These are phyloP conservation scores for Trametes elegans DNA, from an alignment of 768 basidiomycete species.

Conservation along the genomic window DNA sequence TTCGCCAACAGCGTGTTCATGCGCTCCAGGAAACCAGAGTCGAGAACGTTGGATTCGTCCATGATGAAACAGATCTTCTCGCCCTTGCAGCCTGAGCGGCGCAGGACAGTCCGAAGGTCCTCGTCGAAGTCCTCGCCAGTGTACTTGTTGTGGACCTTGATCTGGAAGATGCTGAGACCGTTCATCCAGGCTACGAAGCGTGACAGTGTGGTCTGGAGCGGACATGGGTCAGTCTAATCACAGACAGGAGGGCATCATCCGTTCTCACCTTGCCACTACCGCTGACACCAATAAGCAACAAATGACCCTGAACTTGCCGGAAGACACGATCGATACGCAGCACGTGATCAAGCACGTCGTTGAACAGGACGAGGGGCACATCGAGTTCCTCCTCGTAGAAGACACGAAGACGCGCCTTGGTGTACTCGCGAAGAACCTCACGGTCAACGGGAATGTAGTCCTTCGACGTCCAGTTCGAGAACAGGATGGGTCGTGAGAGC, in stretches of 20 bases:
- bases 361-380: slow-evolving; percentile 96
- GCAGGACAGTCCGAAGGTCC: slow-evolving; percentile 91
- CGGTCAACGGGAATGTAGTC: slow-evolving; percentile 95
- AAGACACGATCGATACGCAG: slow-evolving; percentile 98
- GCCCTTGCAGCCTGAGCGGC: slow-evolving; percentile 95
- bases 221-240: slow-evolving; percentile 19
- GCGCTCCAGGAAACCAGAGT: slow-evolving; percentile 98
- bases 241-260: no score
- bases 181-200: slow-evolving; percentile 99
- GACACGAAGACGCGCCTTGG: slow-evolving; percentile 93
- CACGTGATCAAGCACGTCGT: slow-evolving; percentile 97
- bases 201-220: slow-evolving; percentile 84
- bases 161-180: slow-evolving; percentile 97
- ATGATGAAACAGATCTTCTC: slow-evolving; percentile 99
- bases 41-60: slow-evolving; percentile 99
- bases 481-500: slow-evolving; percentile 84
- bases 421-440: slow-evolving; percentile 90
- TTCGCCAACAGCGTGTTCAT: slow-evolving; percentile 99
- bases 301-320: slow-evolving; percentile 96
- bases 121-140: slow-evolving; percentile 99
- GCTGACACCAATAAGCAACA: slow-evolving; percentile 95
- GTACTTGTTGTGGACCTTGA: slow-evolving; percentile 99
- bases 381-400: slow-evolving; percentile 99
- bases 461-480: slow-evolving; percentile 99
- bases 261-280: slow-evolving; percentile 90